These are phyloP conservation scores for Scedosporium minutisporum DNA, from an alignment of 2,329 filamentous ascomycete genomes.

Conservation along the genomic window DNA sequence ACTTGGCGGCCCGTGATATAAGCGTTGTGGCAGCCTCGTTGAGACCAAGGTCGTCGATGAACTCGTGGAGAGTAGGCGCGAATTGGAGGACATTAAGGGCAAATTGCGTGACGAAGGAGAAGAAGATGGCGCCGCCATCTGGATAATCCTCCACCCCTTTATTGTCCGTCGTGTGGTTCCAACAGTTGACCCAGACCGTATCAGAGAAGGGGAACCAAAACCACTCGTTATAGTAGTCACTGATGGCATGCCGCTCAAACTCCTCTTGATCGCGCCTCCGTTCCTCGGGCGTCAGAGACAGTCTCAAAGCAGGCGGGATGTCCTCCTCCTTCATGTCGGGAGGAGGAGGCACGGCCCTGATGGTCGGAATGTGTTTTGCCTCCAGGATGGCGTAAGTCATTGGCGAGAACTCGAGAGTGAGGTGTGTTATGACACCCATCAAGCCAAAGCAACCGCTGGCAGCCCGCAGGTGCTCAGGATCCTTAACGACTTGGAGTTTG, in stretches of 20 bases:
- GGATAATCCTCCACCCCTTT: slow-evolving; percentile 26
- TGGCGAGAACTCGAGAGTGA: slow-evolving; percentile 34
- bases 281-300: slow-evolving; percentile 20
- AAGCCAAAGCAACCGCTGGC: slow-evolving; percentile 36
- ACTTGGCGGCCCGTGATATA: slow-evolving; percentile 23
- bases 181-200: slow-evolving; percentile 35
- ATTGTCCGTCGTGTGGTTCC: slow-evolving; percentile 26
- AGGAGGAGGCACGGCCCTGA: slow-evolving; percentile 33
- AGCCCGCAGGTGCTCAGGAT: slow-evolving; percentile 27
- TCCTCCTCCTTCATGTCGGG: slow-evolving; percentile 17
- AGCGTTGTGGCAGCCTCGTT: slow-evolving; percentile 16
- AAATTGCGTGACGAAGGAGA: slow-evolving; percentile 18
- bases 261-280: slow-evolving; percentile 22
- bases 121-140: slow-evolving; percentile 19
- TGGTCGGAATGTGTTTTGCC: slow-evolving; percentile 30
- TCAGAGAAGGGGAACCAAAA: slow-evolving; percentile 40
- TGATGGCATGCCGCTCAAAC: slow-evolving; percentile 27
- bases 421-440: slow-evolving; percentile 37
- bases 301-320: slow-evolving; percentile 27
- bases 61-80: slow-evolving; percentile 9
- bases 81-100: slow-evolving; percentile 14
- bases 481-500: slow-evolving; percentile 25
- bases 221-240: slow-evolving; percentile 37
- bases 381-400: slow-evolving; percentile 37
- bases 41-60: slow-evolving; percentile 15